Evolutionary conservation across 2,329 filamentous ascomycete genomes (phyloP).

Genomic region (Rutstroemia sp.): DNA sequence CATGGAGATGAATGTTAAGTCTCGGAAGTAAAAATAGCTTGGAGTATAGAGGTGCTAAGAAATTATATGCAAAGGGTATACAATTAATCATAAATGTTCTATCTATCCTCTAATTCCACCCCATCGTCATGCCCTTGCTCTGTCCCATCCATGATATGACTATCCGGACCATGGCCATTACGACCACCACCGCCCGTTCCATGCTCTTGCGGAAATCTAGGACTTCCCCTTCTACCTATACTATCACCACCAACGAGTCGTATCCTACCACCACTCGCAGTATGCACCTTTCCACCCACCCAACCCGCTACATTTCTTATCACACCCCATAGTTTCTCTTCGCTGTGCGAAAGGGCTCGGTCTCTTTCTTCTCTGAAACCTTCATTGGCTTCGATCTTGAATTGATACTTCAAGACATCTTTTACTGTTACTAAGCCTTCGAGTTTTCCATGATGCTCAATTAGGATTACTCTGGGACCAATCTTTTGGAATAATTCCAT

Average conservation of each 20-base stretch:
- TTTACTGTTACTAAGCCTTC: constrained; percentile 89
- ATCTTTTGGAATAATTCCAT: constrained; percentile 99
- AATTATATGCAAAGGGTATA: not conserved
- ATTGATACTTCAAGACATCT: constrained; percentile 94
- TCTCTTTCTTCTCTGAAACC: constrained; percentile 50
- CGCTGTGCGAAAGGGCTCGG: constrained; percentile 42
- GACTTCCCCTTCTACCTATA: constrained; percentile 30
- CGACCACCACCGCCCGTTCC: constrained; percentile 12
- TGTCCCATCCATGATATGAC: constrained; percentile 45
- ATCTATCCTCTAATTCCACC: constrained; percentile 35
- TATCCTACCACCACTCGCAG: constrained; percentile 49
- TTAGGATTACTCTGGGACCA: constrained; percentile 83
- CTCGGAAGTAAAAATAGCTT: no score
- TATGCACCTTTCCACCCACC: constrained; percentile 49
- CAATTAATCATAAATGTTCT: not conserved
- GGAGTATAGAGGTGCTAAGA: no score
- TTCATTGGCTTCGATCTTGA: constrained; percentile 86
- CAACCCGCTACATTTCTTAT: constrained; percentile 48
- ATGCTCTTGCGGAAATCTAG: constrained; percentile 8
- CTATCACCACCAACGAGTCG: constrained; percentile 33
- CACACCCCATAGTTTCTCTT: constrained; percentile 59
- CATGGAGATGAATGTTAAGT: no score
- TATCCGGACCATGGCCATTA: constrained; percentile 28
- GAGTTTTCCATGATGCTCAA: constrained; percentile 81
- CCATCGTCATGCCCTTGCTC: constrained; percentile 41